Evolutionary conservation across 805 yeast genomes (phyloP).

Genomic region (Saccharomyces eubayanus): DNA sequence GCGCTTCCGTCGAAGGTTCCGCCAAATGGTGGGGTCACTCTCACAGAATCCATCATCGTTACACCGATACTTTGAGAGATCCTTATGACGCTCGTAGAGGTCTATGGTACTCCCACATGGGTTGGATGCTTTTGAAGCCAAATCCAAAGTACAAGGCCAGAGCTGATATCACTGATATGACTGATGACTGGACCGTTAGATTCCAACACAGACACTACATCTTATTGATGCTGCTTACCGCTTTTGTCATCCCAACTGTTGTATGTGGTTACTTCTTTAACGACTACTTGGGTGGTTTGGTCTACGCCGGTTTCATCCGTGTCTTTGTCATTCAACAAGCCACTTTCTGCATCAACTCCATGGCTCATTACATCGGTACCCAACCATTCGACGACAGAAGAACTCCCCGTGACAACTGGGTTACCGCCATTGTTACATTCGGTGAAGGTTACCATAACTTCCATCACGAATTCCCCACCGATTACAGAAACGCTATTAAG

Average conservation of each 20-base stretch:
- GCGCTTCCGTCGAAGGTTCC: constrained; percentile 77
- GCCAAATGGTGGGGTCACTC: constrained; percentile 86
- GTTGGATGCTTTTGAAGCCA: constrained; percentile 77
- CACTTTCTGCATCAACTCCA: constrained; percentile 76
- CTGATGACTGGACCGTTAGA: constrained; percentile 70
- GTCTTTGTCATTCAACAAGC: constrained; percentile 72
- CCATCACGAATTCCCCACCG: constrained; percentile 87
- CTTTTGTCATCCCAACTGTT: constrained; percentile 54
- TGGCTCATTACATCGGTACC: constrained; percentile 79
- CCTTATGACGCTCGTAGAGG: constrained; percentile 83
- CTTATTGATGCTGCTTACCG: constrained; percentile 49
- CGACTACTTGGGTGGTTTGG: constrained; percentile 64
- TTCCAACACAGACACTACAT: constrained; percentile 77
- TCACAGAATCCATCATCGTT: constrained; percentile 80
- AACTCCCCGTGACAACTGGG: constrained; percentile 76
- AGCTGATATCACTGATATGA: constrained; percentile 73
- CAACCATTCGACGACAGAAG: constrained; percentile 84
- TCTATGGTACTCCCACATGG: constrained; percentile 76
- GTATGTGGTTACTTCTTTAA: constrained; percentile 47
- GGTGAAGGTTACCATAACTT: constrained; percentile 89
- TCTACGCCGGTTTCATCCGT: constrained; percentile 68
- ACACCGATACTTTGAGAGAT: constrained; percentile 74
- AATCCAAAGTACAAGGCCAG: constrained; percentile 76
- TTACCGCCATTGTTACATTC: constrained; percentile 75
- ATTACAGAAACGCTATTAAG: constrained; percentile 77